Evolutionary conservation across 192 early-diverging fungal species (phyloP), one percentile per base, ranked within the genome.

Genomic region (Pilobolus umbonatus): DNA sequence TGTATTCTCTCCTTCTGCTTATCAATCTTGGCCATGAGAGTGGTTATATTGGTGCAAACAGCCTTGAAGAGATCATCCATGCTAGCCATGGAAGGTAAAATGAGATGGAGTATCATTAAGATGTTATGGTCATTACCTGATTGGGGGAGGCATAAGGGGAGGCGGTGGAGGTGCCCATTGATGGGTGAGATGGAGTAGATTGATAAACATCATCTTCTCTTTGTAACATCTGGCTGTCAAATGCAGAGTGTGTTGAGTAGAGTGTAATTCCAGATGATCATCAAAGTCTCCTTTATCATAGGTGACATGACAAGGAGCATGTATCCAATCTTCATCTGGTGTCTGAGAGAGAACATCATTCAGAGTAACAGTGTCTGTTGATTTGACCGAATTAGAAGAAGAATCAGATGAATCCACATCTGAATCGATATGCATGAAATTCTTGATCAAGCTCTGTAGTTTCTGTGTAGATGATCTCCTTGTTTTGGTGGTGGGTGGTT

Each of bases 161-260:
- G 19, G n/a, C 19, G 10, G 31, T 22, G 10, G 30, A 9, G 15
- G 9, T 21, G 3, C 19, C 14, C 17, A 5, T 36, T 39, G 22
- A 11, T 54, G 51, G 8, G 40, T 62, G 17, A 62, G 44, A 3
- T 35, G 17, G 4, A 62, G n/a, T 12, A 62, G 31, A 17, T 62
- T 52, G 17, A 62, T 22, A 55, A 62, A 62, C 12, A 24, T 43
- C 36, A 45, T 55, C 55, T 62, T 62, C 19, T 62, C 61, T 2
- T 30, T 10, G 31, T 34, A 19, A 3, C 40, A 62, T 7, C 61
- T 19, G 14, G 51, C 51, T 24, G 36, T 62, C 4, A 62, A 28
- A 24, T 30, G 28, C 39, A 62, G 19, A n/a, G 39, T 44, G 0
- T 25, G 44, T 24, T 55, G 42, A 2, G n/a, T 19, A 0, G 61